Evolutionary conservation across 1,284 basidiomycete genomes (phyloP).

Genomic region (Ustilago hordei): DNA sequence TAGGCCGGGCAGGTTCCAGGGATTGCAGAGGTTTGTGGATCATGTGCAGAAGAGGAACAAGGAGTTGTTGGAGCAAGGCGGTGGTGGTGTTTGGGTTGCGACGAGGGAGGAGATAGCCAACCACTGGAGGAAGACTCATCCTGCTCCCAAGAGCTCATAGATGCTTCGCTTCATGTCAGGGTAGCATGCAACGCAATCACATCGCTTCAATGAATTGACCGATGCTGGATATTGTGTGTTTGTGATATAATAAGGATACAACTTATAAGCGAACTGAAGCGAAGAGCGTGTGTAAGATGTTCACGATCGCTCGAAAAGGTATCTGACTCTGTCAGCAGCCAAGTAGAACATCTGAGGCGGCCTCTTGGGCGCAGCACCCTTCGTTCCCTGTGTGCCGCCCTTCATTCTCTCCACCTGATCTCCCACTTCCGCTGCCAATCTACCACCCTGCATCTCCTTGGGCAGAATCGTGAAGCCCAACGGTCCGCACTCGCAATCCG

Average conservation of each 20-base stretch:
- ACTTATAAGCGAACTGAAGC: neutral
- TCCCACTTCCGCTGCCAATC: slow-evolving; percentile 56
- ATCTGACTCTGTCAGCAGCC: slow-evolving; percentile 61
- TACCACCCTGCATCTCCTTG: slow-evolving; percentile 50
- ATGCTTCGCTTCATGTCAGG: too few relatives aligned
- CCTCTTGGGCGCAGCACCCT: slow-evolving; percentile 18
- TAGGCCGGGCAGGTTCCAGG: slow-evolving; percentile 70
- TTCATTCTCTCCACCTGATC: slow-evolving; percentile 51
- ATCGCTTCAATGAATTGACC: neutral
- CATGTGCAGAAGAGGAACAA: slow-evolving; percentile 63
- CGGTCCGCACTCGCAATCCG: slow-evolving; percentile 68
- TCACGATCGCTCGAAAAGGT: slow-evolving; percentile 48
- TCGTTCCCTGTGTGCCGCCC: slow-evolving; percentile 21
- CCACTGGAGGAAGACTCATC: slow-evolving; percentile 68
- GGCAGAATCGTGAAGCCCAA: slow-evolving; percentile 64
- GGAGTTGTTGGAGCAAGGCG: slow-evolving; percentile 41
- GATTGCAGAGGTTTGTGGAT: slow-evolving; percentile 70
- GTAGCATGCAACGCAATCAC: neutral
- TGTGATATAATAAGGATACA: slow-evolving; percentile 10
- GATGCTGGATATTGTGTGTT: slow-evolving; percentile 6
- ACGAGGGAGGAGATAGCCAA: slow-evolving; percentile 71
- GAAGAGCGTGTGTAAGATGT: neutral
- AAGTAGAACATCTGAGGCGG: slow-evolving; percentile 55
- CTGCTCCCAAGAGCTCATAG: slow-evolving; percentile 56
- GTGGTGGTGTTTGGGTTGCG: slow-evolving; percentile 70